phyloP scores from a whole-genome alignment of 202 grass and related monocot genomes.

The Panicum virgatum region DNA sequence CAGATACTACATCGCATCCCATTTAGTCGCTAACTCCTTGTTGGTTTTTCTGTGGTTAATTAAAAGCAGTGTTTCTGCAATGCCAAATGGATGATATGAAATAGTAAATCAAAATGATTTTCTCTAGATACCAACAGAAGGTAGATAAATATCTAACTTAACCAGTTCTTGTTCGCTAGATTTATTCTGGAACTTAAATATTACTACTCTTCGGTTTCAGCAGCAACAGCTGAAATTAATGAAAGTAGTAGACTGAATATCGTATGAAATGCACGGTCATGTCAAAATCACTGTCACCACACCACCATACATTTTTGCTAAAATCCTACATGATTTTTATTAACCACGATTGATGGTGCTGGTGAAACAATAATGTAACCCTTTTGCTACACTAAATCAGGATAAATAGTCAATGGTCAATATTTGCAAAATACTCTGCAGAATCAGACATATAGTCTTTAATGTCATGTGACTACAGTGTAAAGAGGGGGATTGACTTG shows the following conservation, averaged over 20 bases:
- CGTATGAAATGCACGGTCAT: background rate
- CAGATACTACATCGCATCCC: background rate
- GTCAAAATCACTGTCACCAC: conserved; percentile 1
- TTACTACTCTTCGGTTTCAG: background rate
- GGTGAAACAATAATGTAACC: background rate
- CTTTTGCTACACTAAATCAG: background rate
- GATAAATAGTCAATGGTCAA: background rate
- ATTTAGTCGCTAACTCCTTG: background rate
- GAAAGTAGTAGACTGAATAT: background rate
- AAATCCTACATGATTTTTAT: background rate
- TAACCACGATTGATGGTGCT: background rate
- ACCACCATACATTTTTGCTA: background rate
- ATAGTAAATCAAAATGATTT: background rate
- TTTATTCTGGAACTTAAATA: background rate
- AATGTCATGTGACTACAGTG: conserved; percentile 29
- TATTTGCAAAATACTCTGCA: background rate
- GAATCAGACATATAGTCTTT: conserved; percentile 21
- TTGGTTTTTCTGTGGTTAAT: background rate
- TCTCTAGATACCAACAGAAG: background rate
- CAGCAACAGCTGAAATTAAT: background rate
- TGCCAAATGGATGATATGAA: background rate
- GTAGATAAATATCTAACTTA: background rate
- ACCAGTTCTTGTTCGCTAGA: background rate
- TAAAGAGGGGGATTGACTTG: conserved; percentile 25
- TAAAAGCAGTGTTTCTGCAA: background rate